Evolutionary conservation across 495 filamentous ascomycete genomes (phyloP), one percentile per base, ranked within the genome.

Genomic region (Viridothelium virens): DNA sequence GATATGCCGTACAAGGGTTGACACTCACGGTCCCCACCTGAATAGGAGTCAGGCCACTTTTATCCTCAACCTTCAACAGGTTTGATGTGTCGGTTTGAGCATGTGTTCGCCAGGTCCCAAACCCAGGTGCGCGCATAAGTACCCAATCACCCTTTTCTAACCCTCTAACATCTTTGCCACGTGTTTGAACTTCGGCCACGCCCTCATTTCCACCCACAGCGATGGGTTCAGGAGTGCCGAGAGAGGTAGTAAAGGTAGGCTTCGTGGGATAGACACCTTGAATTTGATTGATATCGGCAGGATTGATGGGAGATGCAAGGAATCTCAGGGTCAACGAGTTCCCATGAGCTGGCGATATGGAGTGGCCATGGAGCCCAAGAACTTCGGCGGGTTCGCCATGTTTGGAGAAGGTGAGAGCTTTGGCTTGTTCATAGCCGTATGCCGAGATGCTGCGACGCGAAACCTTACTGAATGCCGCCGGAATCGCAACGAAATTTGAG

Each of bases 401-500:
- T 71, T 87, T 82, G 59, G 85, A 85, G 75, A 95, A 96, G 4
- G 92, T 84, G 62, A 99, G 86, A 0, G 91, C 85, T 80, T 96
- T 95, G 65, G 95, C 87, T 78, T 97, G 94, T n/a, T 89, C 93
- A 79, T 97, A 97, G 68, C 95, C 95, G 74, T 96, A 97, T 31
- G 89, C 83, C n/a, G 89, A 89, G 65, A 89, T 82, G 69, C 66
- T 63, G 37, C 85, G 83, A 59, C 36, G 38, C 12, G 10, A 39
- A 44, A 33, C 14, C 33, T 16, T 6, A 65, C 18, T n/a, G 44
- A 53, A 37, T n/a, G 10, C 6, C 6, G 38, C n/a, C 10, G 33
- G 5, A 31, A 48, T 14, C 18, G 61, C 46, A 41, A 33, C 31
- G 10, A 33, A 9, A 31, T 14, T 18, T 63, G n/a, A 48, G 14